These are phyloP conservation scores for Ustilago cynodontis DNA, from an alignment of 1,284 basidiomycete genomes.

Conservation along the genomic window DNA sequence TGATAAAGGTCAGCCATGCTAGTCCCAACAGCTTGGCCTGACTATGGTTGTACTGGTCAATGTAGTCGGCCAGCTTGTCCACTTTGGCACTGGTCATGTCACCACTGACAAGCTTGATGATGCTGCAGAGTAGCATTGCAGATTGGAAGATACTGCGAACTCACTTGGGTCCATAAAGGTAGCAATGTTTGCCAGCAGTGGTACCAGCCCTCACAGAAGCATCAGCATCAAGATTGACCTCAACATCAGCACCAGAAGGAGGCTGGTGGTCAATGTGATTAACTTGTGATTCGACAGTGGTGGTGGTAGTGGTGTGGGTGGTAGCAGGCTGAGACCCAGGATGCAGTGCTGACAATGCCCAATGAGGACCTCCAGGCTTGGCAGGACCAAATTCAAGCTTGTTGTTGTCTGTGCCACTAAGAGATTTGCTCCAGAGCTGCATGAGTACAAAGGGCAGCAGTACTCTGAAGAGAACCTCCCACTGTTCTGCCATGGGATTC, in stretches of 20 bases:
- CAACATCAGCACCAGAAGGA: too few species aligned
- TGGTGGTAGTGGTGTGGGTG: not conserved
- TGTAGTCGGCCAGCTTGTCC: not conserved
- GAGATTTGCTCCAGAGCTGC: slow-evolving; percentile 4
- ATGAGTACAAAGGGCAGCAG: slow-evolving; percentile 3
- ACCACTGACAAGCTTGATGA: slow-evolving; percentile 3
- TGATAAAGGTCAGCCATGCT: slow-evolving; percentile 18
- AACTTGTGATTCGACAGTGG: too few species aligned
- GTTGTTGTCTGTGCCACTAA: not conserved
- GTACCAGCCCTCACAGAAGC: too few species aligned
- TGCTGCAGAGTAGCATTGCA: slow-evolving; percentile 1
- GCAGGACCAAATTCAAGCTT: not conserved
- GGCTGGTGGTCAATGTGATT: too few species aligned
- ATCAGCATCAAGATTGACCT: too few species aligned
- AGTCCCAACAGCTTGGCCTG: slow-evolving; percentile 11
- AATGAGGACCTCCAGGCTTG: too few species aligned
- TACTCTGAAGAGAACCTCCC: not conserved
- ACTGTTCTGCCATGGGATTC: slow-evolving; percentile 5
- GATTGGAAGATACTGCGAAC: not conserved
- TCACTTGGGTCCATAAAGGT: not conserved
- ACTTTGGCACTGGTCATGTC: not conserved
- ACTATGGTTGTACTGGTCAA: not conserved
- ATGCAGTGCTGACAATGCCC: too few species aligned
- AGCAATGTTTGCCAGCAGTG: too few species aligned
- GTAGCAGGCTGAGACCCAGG: not conserved